phyloP scores from a whole-genome alignment of 2,329 filamentous ascomycete species.

The Gliomastix tumulicola region DNA sequence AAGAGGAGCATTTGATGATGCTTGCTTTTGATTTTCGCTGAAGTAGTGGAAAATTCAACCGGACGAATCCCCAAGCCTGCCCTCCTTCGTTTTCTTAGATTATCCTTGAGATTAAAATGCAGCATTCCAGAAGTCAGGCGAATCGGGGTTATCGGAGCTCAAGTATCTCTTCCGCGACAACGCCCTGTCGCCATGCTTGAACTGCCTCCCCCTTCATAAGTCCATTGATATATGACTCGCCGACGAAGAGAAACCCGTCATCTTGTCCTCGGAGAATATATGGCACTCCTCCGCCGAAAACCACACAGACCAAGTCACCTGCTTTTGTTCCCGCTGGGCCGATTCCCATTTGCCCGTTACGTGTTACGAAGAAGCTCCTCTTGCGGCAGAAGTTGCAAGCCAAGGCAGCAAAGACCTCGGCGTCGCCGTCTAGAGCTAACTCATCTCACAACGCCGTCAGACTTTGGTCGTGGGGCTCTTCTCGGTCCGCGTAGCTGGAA shows the following conservation, averaged over 20 bases:
- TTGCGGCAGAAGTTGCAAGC: not conserved
- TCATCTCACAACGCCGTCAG: no score
- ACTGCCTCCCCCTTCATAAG: not conserved
- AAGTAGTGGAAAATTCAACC: no score
- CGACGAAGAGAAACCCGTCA: not conserved
- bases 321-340: not conserved
- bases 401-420: not conserved
- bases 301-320: not conserved
- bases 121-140: no score
- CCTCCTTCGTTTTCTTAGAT: no score
- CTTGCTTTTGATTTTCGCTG: no score
- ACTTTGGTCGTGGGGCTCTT: no score
- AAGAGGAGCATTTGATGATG: no score
- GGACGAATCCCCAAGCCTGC: no score
- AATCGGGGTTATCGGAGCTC: not conserved
- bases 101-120: no score
- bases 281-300: not conserved
- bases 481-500: no score
- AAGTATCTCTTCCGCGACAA: not conserved
- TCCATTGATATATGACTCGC: not conserved
- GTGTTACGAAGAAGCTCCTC: not conserved
- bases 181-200: not conserved
- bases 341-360: not conserved
- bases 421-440: not conserved
- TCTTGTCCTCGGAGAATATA: not conserved